Evolutionary conservation across 2,329 filamentous ascomycete species (phyloP), one percentile per base, ranked within the genome.

Genomic region (Calonectria crousiana): DNA sequence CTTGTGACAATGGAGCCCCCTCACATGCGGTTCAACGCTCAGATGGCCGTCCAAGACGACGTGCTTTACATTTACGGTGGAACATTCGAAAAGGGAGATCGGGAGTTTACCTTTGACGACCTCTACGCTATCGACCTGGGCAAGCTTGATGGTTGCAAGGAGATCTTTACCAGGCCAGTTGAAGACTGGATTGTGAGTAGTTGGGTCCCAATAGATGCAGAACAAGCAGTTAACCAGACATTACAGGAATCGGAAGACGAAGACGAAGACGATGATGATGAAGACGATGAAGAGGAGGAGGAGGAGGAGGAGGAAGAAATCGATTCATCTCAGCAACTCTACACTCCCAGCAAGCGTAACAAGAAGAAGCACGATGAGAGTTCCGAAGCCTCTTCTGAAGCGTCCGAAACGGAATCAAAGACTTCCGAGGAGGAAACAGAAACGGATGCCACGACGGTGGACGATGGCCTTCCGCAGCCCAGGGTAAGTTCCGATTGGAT

Each of bases 61-160:
- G 92, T 95, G 11, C 89, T 98, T 1, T 99, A 96, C 85, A 95
- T 98, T 69, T 98, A 97, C 81, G 96, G 97, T 36, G 97, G 97
- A 23, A 99, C 96, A 0, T 98, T 94, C 80, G 97, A 99, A 83
- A 97, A 98, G 83, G 96, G 95, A 23, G 97, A 99, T 81, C 91
- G 95, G 28, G 97, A 99, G 84, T 98, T 94, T 81, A 98, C 96
- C 0, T 98, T 98, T 84, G 96, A 98, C 79, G 97, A 99, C 81
- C 89, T 99, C 84, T 97, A 97, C 85, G 93, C 95, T 2, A 92
- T 98, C 74, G 95, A 99, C 81, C 88, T 99, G n/a, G 96, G 94
- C 74, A 98, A 98, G 84, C 89, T 99, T 74, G 95, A 98, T 79
- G 97, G 97, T 4, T 96, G 97, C 77, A 96, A 95, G 83, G 94